Percentiles rank a stretch among this genome's conserved stretches.
Evolutionary conservation across 2,329 filamentous ascomycete species (phyloP).

Genomic region (Helotiales sp.): DNA sequence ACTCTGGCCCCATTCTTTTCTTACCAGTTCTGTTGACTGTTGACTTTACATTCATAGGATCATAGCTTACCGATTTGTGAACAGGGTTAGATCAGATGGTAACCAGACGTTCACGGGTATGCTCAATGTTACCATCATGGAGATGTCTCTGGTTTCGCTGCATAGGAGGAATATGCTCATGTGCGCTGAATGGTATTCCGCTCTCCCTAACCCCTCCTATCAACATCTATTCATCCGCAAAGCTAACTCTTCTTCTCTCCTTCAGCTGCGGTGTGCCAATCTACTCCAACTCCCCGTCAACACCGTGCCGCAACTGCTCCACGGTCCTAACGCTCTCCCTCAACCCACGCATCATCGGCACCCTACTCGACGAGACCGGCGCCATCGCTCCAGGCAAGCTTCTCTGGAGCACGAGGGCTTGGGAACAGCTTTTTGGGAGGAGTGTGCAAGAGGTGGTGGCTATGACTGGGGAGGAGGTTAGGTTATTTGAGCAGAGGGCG

Average conservation of each 20-base stretch:
- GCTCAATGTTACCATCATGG: constrained; percentile 40
- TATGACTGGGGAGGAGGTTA: constrained; percentile 48
- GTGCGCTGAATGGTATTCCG: constrained; percentile 49
- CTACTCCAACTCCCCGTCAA: constrained; percentile 54
- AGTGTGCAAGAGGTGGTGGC: constrained; percentile 47
- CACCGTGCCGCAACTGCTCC: constrained; percentile 48
- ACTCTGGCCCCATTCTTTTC: not conserved
- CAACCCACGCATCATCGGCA: constrained; percentile 50
- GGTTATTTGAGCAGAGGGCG: constrained; percentile 56
- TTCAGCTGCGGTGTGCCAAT: constrained; percentile 57
- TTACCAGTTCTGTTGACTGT: not conserved
- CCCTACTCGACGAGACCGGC: constrained; percentile 59
- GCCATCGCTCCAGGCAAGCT: constrained; percentile 56
- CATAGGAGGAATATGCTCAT: constrained; percentile 45
- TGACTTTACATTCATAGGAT: too few species aligned
- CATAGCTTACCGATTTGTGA: too few species aligned
- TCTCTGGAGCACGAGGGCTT: constrained; percentile 58
- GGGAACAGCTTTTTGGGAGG: constrained; percentile 55
- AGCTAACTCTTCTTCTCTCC: not conserved
- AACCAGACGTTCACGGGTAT: constrained; percentile 48
- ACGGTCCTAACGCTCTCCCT: constrained; percentile 41
- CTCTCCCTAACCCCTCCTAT: not conserved
- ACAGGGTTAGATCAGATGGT: constrained; percentile 43
- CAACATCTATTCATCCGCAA: not conserved
- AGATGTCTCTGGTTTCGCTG: constrained; percentile 37